Base-by-base conservation (phyloP, 2,329 filamentous ascomycete genomes). In the Diaporthe vexans region DNA sequence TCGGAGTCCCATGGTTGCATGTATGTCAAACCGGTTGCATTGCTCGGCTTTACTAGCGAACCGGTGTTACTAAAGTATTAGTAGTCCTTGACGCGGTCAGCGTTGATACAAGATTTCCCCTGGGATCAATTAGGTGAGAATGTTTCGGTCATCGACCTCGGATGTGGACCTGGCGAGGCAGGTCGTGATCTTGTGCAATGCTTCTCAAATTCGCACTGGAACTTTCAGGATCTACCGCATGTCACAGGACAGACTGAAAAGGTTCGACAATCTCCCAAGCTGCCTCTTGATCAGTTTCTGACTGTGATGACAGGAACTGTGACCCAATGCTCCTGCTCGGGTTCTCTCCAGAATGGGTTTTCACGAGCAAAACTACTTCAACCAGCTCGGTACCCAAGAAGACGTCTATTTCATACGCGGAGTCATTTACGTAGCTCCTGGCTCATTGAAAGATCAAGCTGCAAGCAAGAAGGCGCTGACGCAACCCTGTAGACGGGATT, bases 301-400 rank as follows among this genome's bases (percentile, higher is more conserved):
- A 54, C 51, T 26, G 26, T n/a, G 4, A 54, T 54, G 51, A 17
- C 51, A 54, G 51, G n/a, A 54, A 11, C 1, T 54, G 51, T 24
- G 51, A 54, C 26, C 51, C n/a, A 54, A 54, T 7, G 51, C 24
- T 54, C n/a, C 51, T 17, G n/a, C 51, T 24, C n/a, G 26, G 26
- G 15, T 29, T 54, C 13, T 26, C 11, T 26, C 51, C 26, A 29
- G 51, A 54, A 54, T 29, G 51, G 24, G n/a, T 54, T 54, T 54
- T 24, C 24, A 54, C 51, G 24, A 54, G 51, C 51, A 54, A 54
- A 24, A 54, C 51, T 54, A 54, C 26, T 54, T 54, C 51, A 54
- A 54, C 17, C 51, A 54, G 17, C n/a, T 54, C 24, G 51, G 15
- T 17, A 54, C 51, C 51, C 51, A 29, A 15, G 51, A 24, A 17